Base-by-base conservation (phyloP, 495 filamentous ascomycete genomes). In the Podospora comata region DNA sequence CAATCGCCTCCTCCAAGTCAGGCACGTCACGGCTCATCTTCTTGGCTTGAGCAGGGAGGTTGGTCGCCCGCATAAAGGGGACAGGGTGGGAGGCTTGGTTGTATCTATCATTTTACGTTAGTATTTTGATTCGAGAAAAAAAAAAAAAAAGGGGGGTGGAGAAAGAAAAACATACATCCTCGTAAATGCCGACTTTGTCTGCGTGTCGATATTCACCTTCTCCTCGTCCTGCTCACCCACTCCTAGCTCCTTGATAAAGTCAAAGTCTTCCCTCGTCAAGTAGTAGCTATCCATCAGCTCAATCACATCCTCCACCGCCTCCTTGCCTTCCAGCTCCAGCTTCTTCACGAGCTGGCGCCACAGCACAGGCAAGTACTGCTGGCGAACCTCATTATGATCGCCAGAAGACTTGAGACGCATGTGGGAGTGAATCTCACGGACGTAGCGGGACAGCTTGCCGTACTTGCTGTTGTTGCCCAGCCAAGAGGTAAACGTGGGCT, bases 201-300 rank as follows among this genome's bases (percentile, higher is more conserved):
- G 89, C 16, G 90, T 85, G 32, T 95, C 92, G 60, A 99, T 85
- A 30, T 89, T 90, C 72, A 96, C 86, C 1, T 80, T 80, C 30
- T 86, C 87, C 80, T 91, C 85, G 65, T 89, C 85, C 85, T 94
- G 92, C 2, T 88, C 87, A 18, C 95, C 96, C 39, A 99, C 84
- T 13, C 93, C 94, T 13, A 99, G 87, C 78, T 99, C 95, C 68
- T 94, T 81, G 72, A 98, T 91, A 16, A 87, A 89, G 77, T 99
- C 95, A 78, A 90, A 97, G 78, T 99, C 95, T 6, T 98, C 95
- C 66, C 88, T 88, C 0, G 95, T 98, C n/a, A 99, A 85, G 79
- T 89, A 99, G 77, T 99, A 99, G 77, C 89, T 91, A 74, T 99
- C 95, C 95, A 99, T 97, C 57, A 97, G 82, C 34, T 93, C 85